Conservation (phyloP, 2,329 filamentous ascomycete species). For the Lomentospora prolificans region DNA sequence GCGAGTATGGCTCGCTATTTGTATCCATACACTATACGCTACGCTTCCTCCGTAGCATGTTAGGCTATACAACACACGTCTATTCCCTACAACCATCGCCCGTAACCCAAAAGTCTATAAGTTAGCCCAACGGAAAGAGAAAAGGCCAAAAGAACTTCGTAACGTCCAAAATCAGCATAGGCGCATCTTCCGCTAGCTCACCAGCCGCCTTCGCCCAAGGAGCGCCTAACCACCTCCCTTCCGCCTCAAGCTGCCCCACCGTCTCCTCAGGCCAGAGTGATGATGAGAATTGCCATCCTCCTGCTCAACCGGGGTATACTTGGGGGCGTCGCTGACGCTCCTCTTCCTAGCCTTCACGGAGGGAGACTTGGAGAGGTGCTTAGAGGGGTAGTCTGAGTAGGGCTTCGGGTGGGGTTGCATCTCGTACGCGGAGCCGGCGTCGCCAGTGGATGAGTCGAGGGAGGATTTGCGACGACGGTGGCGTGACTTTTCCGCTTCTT, state of each 20-base stretch:
- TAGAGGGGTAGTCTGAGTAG: conserved; percentile 14
- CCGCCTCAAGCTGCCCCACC: conserved; percentile 42
- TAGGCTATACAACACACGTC: no score
- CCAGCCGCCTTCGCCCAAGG: not conserved
- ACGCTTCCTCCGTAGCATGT: no score
- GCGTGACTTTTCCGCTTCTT: conserved; percentile 43
- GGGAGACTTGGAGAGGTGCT: conserved; percentile 20
- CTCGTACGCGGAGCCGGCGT: conserved; percentile 28
- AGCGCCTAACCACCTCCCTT: conserved; percentile 22
- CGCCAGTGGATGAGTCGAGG: conserved; percentile 20
- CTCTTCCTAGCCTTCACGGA: conserved; percentile 14
- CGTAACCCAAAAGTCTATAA: not conserved
- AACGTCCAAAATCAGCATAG: no score
- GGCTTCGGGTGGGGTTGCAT: conserved; percentile 29
- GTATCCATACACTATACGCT: not conserved
- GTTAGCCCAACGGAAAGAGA: not conserved
- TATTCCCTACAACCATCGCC: not conserved
- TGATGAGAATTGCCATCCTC: conserved; percentile 10
- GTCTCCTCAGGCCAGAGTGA: conserved; percentile 41
- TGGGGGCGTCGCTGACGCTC: conserved; percentile 31
- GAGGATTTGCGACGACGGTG: conserved; percentile 18
- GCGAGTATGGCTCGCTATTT: not conserved
- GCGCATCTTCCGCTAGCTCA: no score
- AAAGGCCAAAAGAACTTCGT: not conserved
- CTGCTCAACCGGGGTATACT: conserved; percentile 16